A percentile compares a stretch with the other conserved stretches of the same genome.
Evolutionary conservation across 1,284 basidiomycete genomes (phyloP).

Genomic region (Cutaneotrichosporon arboriforme): DNA sequence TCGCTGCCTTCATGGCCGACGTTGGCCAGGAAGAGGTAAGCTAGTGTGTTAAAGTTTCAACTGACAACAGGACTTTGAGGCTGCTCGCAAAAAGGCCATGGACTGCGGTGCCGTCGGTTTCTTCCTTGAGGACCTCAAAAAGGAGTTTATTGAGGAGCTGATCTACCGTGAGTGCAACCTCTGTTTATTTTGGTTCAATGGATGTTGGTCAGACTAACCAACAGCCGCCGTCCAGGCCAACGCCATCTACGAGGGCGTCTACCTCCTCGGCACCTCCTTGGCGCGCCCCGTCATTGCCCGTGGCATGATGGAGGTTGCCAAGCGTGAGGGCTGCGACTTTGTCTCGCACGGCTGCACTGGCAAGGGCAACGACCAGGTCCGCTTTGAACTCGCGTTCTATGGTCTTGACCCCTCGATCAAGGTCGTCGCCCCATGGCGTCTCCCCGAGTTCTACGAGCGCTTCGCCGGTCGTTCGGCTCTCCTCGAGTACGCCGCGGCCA

Average conservation of each 20-base stretch:
- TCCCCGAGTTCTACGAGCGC: slow-evolving; percentile 95
- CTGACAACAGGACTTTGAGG: slow-evolving; percentile 74
- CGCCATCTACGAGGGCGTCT: slow-evolving; percentile 98
- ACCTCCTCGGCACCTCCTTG: slow-evolving; percentile 95
- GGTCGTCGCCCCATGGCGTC: slow-evolving; percentile 96
- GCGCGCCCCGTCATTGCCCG: slow-evolving; percentile 98
- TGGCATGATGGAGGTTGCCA: slow-evolving; percentile 94
- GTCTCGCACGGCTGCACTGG: slow-evolving; percentile 99
- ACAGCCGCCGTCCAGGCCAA: slow-evolving; percentile 88
- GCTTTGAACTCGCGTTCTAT: slow-evolving; percentile 99
- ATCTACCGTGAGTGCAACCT: slow-evolving; percentile 63
- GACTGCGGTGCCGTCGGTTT: slow-evolving; percentile 92
- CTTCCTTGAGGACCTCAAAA: slow-evolving; percentile 90
- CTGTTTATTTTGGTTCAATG: too few relatives aligned
- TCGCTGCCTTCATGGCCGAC: slow-evolving; percentile 97
- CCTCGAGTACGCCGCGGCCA: slow-evolving; percentile 81
- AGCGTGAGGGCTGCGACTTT: slow-evolving; percentile 86
- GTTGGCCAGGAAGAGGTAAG: slow-evolving; percentile 93
- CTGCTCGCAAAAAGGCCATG: slow-evolving; percentile 85
- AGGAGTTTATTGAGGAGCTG: slow-evolving; percentile 92
- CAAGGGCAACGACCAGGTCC: slow-evolving; percentile 99
- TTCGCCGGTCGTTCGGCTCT: slow-evolving; percentile 93
- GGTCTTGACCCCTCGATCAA: slow-evolving; percentile 98
- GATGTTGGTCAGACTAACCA: too few relatives aligned
- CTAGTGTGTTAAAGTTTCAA: background rate